Conservation (phyloP, 257 asterid genomes). For the Forsythia viridissima region DNA sequence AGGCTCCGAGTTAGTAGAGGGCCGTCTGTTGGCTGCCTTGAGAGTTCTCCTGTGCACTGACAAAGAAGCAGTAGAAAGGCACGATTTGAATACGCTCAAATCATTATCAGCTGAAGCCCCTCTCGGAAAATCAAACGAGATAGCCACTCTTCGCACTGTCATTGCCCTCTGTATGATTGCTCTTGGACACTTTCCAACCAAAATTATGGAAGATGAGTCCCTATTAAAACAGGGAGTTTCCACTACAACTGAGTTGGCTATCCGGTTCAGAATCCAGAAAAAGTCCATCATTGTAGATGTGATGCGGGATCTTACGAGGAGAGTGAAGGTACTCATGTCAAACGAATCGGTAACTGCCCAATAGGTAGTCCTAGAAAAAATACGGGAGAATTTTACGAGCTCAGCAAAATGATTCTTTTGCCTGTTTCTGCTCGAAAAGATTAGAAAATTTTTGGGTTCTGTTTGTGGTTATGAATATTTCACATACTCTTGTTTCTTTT, state of each 20-base stretch:
- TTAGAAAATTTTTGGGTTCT: neutral
- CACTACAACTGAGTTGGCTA: slow-evolving; percentile 59
- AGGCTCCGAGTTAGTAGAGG: slow-evolving; percentile 77
- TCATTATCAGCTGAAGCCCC: slow-evolving; percentile 63
- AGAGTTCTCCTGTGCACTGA: slow-evolving; percentile 66
- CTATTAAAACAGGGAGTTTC: slow-evolving; percentile 49
- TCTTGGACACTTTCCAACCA: slow-evolving; percentile 75
- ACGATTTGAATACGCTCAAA: slow-evolving; percentile 48
- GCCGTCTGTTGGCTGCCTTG: slow-evolving; percentile 75
- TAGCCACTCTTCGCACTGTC: slow-evolving; percentile 60
- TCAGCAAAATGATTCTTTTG: neutral
- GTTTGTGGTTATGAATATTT: neutral
- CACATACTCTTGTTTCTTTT: neutral
- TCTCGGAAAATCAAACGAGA: slow-evolving; percentile 58
- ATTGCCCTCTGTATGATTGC: slow-evolving; percentile 81
- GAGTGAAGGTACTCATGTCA: slow-evolving; percentile 48
- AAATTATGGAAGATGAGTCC: slow-evolving; percentile 86
- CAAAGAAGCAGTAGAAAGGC: slow-evolving; percentile 50
- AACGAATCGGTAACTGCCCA: slow-evolving; percentile 34
- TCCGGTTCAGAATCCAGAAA: slow-evolving; percentile 72
- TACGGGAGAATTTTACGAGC: neutral
- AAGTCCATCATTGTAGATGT: slow-evolving; percentile 67
- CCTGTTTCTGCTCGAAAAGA: neutral
- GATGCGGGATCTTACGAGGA: slow-evolving; percentile 65
- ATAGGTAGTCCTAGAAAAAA: slow-evolving; percentile 3